Conservation (phyloP, 345 rosid species). For the Gossypium raimondii region DNA sequence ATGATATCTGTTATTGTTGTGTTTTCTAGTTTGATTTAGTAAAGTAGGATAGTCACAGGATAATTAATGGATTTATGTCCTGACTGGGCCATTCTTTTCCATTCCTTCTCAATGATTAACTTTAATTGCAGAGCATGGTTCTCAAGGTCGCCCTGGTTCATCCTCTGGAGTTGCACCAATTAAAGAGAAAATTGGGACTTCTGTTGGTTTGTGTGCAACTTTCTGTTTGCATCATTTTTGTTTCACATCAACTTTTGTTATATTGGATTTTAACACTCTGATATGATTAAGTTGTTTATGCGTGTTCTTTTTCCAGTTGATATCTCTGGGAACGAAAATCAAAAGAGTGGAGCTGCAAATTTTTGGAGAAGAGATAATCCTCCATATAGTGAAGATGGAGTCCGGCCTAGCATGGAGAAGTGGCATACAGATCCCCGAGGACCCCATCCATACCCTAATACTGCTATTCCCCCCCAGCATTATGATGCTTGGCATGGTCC, state of each 20-base stretch:
- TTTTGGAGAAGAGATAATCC: slow-evolving; percentile 72
- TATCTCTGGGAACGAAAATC: slow-evolving; percentile 35
- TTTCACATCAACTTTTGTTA: background rate
- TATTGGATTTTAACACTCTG: background rate
- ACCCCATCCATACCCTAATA: slow-evolving; percentile 54
- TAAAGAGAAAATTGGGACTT: slow-evolving; percentile 42
- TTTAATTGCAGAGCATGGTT: slow-evolving; percentile 50
- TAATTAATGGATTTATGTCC: slow-evolving; percentile 2
- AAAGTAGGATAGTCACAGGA: background rate
- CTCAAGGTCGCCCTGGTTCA: slow-evolving; percentile 48
- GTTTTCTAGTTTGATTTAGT: background rate
- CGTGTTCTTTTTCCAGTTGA: slow-evolving; percentile 36
- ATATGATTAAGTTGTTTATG: slow-evolving; percentile 7
- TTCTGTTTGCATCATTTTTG: background rate
- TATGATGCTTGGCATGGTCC: slow-evolving; percentile 78
- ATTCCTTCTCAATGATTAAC: slow-evolving; percentile 3
- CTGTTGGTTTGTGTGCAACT: slow-evolving; percentile 44
- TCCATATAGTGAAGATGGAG: slow-evolving; percentile 54
- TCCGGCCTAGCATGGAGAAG: slow-evolving; percentile 48
- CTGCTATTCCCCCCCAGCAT: slow-evolving; percentile 58
- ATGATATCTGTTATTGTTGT: background rate
- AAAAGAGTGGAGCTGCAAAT: slow-evolving; percentile 35
- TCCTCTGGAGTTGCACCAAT: slow-evolving; percentile 39
- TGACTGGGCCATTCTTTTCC: background rate
- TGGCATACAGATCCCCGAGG: slow-evolving; percentile 66